Evolutionary conservation across 1,284 basidiomycete genomes (phyloP), one percentile per base, ranked within the genome.

Genomic region (Malassezia dermatis): DNA sequence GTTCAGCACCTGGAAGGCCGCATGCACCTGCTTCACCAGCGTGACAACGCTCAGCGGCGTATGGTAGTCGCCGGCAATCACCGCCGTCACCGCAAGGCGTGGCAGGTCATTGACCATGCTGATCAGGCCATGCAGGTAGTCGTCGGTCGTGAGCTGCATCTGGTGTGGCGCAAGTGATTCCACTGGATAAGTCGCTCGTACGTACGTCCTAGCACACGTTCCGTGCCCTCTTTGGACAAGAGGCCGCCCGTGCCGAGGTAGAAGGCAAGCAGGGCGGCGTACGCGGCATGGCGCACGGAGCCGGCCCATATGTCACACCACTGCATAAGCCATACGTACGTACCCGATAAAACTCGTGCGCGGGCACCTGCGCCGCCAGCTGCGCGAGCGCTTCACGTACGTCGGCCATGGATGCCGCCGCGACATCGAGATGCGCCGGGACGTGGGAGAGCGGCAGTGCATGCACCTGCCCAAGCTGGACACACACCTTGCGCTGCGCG

Each of bases 1-100:
- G 35, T 75, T 74, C 2, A 75, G 52, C 41, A 74, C 47, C 43
- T 69, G 66, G 45, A 75, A 74, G 7, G 66, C 70, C 10, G 62
- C 51, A 35, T 71, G 63, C 6, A 75, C 49, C 31, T 73, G 62
- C 53, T 74, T 75, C 35, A 72, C 67, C 24, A 74, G 65, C 1
- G 11, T 28, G 0, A 65, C 59, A 8, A 75, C 59, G 4, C 64
- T 40, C 8, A 72, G 58, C 0, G 71, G 67, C 11, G 67, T 63
- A 2, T 53, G 32, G 39, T 63, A 71, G 51, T 73, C 67, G 32
- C 61, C 59, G 1, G 65, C 40, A 0, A 65, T 56, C 23, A 56
- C 54, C 17, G 47, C 42, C 19, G 65, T 63, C 47, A 65, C 50
- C 0, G 66, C 61, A 8, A 66, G 39, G 2, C 65, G 45, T 13